Percentiles rank a stretch among this genome's conserved stretches.
phyloP scores from a whole-genome alignment of 495 filamentous ascomycete species.

The Bryoglossum gracile region DNA sequence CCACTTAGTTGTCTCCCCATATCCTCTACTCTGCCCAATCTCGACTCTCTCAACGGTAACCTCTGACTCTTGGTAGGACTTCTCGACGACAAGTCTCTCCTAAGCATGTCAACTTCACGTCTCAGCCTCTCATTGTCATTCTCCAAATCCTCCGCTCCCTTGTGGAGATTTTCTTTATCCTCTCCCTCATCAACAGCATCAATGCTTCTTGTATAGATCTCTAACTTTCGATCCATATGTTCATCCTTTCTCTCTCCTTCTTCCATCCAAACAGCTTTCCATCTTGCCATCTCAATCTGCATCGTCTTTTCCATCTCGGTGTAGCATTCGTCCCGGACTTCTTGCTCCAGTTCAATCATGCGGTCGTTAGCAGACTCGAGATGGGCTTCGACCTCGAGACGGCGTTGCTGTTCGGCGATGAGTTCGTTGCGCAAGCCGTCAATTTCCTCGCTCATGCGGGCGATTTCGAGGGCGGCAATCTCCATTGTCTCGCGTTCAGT shows the following conservation, averaged over 20 bases:
- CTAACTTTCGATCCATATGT: slow-evolving; percentile 84
- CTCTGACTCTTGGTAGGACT: slow-evolving; percentile 20
- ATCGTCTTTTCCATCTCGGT: slow-evolving; percentile 75
- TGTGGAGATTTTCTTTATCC: slow-evolving; percentile 33
- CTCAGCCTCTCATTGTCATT: slow-evolving; percentile 54
- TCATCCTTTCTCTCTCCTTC: slow-evolving; percentile 72
- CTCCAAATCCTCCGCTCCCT: slow-evolving; percentile 47
- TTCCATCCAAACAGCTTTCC: slow-evolving; percentile 64
- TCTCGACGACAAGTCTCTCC: slow-evolving; percentile 34
- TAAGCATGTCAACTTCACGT: slow-evolving; percentile 42
- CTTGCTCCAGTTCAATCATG: slow-evolving; percentile 66
- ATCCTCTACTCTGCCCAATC: not conserved
- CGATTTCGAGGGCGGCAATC: slow-evolving; percentile 64
- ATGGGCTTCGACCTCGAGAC: slow-evolving; percentile 52
- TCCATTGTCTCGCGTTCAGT: slow-evolving; percentile 63
- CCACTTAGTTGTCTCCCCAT: not conserved
- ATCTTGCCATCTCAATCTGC: slow-evolving; percentile 64
- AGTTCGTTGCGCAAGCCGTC: slow-evolving; percentile 63
- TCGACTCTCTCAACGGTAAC: slow-evolving; percentile 12
- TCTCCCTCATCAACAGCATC: slow-evolving; percentile 35
- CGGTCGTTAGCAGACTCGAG: slow-evolving; percentile 55
- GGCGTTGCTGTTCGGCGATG: slow-evolving; percentile 43
- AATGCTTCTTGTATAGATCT: slow-evolving; percentile 69
- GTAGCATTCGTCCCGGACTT: slow-evolving; percentile 84
- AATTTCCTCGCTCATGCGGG: slow-evolving; percentile 64